phyloP scores from a whole-genome alignment of 176 grass and related monocot genomes.

The Ensete ventricosum region DNA sequence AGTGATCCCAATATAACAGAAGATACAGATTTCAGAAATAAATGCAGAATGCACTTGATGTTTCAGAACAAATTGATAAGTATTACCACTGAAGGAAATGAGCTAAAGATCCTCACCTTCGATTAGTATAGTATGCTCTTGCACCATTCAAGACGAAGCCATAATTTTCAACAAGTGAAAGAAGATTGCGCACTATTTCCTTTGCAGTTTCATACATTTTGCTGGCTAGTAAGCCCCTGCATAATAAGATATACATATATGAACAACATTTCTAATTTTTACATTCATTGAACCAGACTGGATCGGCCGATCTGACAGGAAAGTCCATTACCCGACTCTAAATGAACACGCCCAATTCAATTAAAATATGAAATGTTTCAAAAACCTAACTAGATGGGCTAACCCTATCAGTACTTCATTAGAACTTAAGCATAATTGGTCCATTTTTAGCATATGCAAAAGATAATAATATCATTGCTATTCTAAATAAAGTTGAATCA shows the following conservation, averaged over 20 bases:
- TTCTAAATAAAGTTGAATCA: no score
- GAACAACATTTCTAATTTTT: neutral
- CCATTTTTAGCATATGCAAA: neutral
- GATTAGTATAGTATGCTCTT: slow-evolving; percentile 81
- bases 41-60: neutral
- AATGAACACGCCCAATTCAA: neutral
- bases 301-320: no score
- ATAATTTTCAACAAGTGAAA: slow-evolving; percentile 64
- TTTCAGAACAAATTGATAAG: neutral
- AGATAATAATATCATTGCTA: neutral
- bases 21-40: neutral
- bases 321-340: no score
- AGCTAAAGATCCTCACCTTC: slow-evolving; percentile 42
- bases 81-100: neutral
- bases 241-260: slow-evolving; percentile 11
- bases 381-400: no score
- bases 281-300: neutral
- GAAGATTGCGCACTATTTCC: slow-evolving; percentile 51
- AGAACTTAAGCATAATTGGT: no score
- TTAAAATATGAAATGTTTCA: neutral
- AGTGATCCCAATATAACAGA: neutral
- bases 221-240: slow-evolving; percentile 81
- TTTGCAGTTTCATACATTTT: slow-evolving; percentile 97
- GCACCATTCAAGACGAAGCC: slow-evolving; percentile 79
- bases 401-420: no score